phyloP scores from a whole-genome alignment of 176 grass and related monocot genomes.

The Alopecurus myosuroides region DNA sequence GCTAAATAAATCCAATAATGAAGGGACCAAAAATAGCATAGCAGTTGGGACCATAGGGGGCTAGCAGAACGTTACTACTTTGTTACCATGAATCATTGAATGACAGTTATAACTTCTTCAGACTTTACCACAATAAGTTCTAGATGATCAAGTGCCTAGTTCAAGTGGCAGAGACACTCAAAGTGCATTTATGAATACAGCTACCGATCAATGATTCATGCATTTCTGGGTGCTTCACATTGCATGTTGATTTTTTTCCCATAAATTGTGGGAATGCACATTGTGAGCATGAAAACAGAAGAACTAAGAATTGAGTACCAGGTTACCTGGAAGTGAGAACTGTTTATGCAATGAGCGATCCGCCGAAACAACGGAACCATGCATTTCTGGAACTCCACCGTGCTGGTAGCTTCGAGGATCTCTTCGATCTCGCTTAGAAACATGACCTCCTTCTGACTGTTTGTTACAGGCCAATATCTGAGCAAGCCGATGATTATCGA shows the following conservation, averaged over 20 bases:
- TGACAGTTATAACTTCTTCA: not conserved
- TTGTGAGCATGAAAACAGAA: not conserved
- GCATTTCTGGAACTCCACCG: constrained; percentile 85
- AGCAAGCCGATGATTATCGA: constrained; percentile 70
- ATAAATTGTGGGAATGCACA: not conserved
- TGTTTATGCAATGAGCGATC: constrained; percentile 81
- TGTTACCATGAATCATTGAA: not conserved
- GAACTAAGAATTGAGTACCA: not conserved
- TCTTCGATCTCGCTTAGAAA: constrained; percentile 95
- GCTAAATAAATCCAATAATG: not conserved
- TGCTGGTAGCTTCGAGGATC: constrained; percentile 73
- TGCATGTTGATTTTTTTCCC: not conserved
- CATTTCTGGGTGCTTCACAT: no score
- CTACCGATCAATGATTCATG: not conserved
- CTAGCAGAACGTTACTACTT: not conserved
- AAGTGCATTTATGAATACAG: not conserved
- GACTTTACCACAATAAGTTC: not conserved
- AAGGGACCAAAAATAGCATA: not conserved
- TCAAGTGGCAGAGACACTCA: not conserved
- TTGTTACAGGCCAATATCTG: constrained; percentile 94
- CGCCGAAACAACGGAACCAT: constrained; percentile 84
- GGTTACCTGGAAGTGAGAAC: constrained; percentile 83
- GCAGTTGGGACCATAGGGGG: not conserved
- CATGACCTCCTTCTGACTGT: constrained; percentile 98
- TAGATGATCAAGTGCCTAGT: not conserved